Base-by-base conservation (phyloP, 1,284 basidiomycete genomes). In the Trichosporon faecale region DNA sequence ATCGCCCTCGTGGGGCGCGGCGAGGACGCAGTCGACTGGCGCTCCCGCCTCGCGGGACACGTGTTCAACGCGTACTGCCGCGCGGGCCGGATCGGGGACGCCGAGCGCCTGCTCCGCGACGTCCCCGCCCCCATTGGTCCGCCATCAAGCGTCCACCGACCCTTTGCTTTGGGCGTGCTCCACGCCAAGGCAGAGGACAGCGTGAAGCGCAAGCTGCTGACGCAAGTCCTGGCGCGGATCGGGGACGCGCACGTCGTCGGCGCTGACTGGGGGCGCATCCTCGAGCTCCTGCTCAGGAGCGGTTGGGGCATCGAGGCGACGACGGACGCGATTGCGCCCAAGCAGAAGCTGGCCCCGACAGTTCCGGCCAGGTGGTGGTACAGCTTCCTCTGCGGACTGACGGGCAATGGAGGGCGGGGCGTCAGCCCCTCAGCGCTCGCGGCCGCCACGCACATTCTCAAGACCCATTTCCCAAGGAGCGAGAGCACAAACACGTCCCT, bases 211-310 rank as follows among this genome's bases (percentile, higher is more conserved):
- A 18, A 60, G n/a, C 46, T 68, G n/a, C 29, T 68, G n/a, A 37
- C 63, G 49, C 37, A 61, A 31, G 23, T 66, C 2, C 23, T 71
- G 21, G 21, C 18, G n/a, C 57, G 27, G 18, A 29, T 61, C 18
- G 33, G n/a, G 11, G 46, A 52, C 23, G 33, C 27, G 12, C 12
- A 14, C 3, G 16, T 64, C 21, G 5, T 3, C 18, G n/a, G 16
- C 3, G 7, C 35, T 11, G 18, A 14, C 16, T 66, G 65, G 40
- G 67, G 68, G 2, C 49, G 14, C 5, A 29, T 71, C 4, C 63
- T 69, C 5, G n/a, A 37, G 5, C 66, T 71, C 52, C 33, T 69
- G n/a, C 70, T 72, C 33, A 64, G 67, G 18, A 61, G 64, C 5
- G 63, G 61, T 1, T 8, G 57, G 23, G 18, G 44, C 7, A 18